Conservation (phyloP, 2,329 filamentous ascomycete species). For the Curvularia lunata region DNA sequence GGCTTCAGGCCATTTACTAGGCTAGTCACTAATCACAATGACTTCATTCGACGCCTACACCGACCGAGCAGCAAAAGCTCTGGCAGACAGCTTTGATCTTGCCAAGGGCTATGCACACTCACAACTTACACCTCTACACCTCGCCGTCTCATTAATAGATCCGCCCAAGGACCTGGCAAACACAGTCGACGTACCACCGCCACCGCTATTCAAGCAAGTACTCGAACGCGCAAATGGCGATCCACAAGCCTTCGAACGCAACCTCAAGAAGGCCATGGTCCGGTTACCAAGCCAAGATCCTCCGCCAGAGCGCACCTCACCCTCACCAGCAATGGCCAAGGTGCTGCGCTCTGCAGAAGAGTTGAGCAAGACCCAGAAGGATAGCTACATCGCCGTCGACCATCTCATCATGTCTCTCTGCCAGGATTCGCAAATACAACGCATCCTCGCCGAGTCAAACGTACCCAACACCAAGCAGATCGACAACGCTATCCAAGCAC, state of each 20-base stretch:
- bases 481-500: constrained; percentile 86
- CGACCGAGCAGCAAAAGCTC: constrained; percentile 86
- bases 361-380: constrained; percentile 95
- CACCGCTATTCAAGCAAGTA: constrained; percentile 92
- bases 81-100: constrained; percentile 85
- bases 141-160: constrained; percentile 82
- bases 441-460: constrained; percentile 81
- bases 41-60: constrained; percentile 87
- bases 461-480: constrained; percentile 90
- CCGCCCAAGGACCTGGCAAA: constrained; percentile 77
- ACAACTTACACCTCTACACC: constrained; percentile 87
- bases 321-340: constrained; percentile 81
- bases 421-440: constrained; percentile 78
- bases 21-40: constrained; percentile 59
- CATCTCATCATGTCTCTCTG: constrained; percentile 86
- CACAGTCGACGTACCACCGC: constrained; percentile 62
- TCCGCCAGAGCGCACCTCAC: constrained; percentile 84
- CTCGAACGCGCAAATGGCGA: constrained; percentile 94
- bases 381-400: constrained; percentile 91
- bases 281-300: constrained; percentile 93
- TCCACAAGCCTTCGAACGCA: constrained; percentile 82
- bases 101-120: constrained; percentile 90
- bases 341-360: constrained; percentile 85
- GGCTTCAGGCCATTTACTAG: constrained; percentile 30
- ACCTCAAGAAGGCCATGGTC: constrained; percentile 89